Evolutionary conservation across 108 stramenopile species (phyloP), one percentile per base, ranked within the genome.

Genomic region (Cyclotella atomus): DNA sequence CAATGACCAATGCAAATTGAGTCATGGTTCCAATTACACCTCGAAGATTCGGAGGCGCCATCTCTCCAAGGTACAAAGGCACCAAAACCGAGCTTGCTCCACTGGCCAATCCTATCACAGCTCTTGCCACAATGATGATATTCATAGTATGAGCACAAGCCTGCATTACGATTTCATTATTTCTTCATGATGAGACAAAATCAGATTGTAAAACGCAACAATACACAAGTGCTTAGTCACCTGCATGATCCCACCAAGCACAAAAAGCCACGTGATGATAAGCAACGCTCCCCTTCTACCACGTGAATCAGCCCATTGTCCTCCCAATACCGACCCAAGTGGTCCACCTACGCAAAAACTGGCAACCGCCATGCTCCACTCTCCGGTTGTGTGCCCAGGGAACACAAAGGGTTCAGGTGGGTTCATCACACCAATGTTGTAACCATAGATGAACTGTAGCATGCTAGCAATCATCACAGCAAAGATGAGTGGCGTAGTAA

Each of bases 1-100:
- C 99, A 44, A 92, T 83, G 1, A 96, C 95, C 81, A 97, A 70
- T 35, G 92, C 94, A 74, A 99, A 98, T 77, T 98, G 97, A n/a
- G 96, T 97, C 67, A 97, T 71, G 6, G 97, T 98, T 7, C 99
- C 99, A 62, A 99, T 82, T 50, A 90, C 89, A 30, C 98, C 97
- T 63, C 99, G 91, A 23, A 98, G 74, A 14, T 89, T 95, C 0
- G 95, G 97, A 30, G 97, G 97, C 19, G 95, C 92, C 30, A 98
- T 52, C 78, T 98, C 97, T 16, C 97, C 96, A 30, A 99, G 73
- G 83, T 99, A 99, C 41, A 98, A 87, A 14, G 97, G 99, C 24
- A 98, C 96, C 34, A 98, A 70, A 7, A 97, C 97, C 0, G 93
- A 88, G 19, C 88, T 83, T 27, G 83, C 89, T 35, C 98, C 99